A percentile compares a stretch with the other conserved stretches of the same genome.
phyloP scores from a whole-genome alignment of 495 filamentous ascomycete species.

The Lasiosphaeria ovina region DNA sequence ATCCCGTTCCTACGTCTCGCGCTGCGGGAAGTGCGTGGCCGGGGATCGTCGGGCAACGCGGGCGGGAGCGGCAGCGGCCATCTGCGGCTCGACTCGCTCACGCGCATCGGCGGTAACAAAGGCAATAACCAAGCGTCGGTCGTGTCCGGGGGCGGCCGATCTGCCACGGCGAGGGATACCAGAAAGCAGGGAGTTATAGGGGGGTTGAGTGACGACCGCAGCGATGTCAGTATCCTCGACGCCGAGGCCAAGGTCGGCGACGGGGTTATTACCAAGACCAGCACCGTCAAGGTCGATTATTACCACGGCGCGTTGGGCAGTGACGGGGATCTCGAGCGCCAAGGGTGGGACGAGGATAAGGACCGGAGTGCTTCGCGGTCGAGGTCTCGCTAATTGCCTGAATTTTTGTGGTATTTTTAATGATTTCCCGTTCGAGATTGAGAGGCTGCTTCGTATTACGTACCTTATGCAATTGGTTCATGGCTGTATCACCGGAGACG shows the following conservation, averaged over 20 bases:
- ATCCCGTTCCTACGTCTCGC: conserved; percentile 2
- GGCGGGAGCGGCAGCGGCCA: not conserved
- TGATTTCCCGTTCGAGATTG: no score
- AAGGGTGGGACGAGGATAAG: not conserved
- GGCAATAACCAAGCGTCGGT: not conserved
- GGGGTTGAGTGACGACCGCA: not conserved
- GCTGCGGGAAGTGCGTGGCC: not conserved
- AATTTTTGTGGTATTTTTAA: no score
- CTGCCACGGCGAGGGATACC: not conserved
- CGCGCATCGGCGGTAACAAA: not conserved
- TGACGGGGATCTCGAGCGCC: not conserved
- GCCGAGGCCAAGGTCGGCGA: not conserved
- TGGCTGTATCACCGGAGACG: no score
- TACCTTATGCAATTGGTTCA: no score
- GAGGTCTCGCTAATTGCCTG: not conserved
- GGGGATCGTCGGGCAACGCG: not conserved
- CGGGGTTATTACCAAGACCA: not conserved
- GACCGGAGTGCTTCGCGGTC: not conserved
- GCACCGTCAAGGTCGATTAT: not conserved
- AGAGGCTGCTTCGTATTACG: no score
- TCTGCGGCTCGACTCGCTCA: not conserved
- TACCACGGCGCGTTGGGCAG: not conserved
- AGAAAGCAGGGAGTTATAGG: not conserved
- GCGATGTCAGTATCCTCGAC: not conserved
- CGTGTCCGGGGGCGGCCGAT: not conserved